A percentile compares a stretch with the other conserved stretches of the same genome.
Conservation (phyloP, 2,329 filamentous ascomycete genomes). For the Penicillium rolfsii region DNA sequence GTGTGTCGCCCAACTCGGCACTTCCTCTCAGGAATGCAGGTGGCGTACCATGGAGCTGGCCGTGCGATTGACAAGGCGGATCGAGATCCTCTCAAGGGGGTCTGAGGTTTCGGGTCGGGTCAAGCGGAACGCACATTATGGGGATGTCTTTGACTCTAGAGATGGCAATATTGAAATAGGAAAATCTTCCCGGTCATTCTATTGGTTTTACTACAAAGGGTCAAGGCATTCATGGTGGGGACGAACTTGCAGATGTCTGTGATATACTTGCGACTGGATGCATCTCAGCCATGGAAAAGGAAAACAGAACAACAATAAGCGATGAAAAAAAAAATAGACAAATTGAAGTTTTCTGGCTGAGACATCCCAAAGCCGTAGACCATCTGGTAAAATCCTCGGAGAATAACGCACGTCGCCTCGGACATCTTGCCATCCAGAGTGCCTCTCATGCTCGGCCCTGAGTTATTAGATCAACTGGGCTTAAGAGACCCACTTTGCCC, state of each 20-base stretch:
- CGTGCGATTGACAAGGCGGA: conserved; percentile 5
- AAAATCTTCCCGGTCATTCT: background rate
- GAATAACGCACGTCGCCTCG: background rate
- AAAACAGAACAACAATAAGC: conserved; percentile 3
- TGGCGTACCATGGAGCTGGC: conserved; percentile 4
- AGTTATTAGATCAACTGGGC: background rate
- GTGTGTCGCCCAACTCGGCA: background rate
- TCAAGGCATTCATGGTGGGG: background rate
- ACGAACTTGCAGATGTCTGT: conserved; percentile 5
- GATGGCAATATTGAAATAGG: background rate
- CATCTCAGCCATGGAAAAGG: conserved; percentile 6
- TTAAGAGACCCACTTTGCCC: background rate
- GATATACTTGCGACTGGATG: conserved; percentile 3
- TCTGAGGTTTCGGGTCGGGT: background rate
- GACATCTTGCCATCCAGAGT: background rate
- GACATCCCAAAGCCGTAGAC: conserved; percentile 14
- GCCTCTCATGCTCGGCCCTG: background rate
- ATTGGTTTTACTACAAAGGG: conserved; percentile 9
- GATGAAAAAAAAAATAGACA: background rate
- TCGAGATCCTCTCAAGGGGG: background rate
- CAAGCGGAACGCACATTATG: background rate
- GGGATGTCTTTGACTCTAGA: background rate
- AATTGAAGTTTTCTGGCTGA: conserved; percentile 3
- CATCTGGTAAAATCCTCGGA: conserved; percentile 16
- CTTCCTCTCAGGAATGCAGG: conserved; percentile 2